phyloP scores from a whole-genome alignment of 345 rosid genomes.

The Lepidium aucheri region DNA sequence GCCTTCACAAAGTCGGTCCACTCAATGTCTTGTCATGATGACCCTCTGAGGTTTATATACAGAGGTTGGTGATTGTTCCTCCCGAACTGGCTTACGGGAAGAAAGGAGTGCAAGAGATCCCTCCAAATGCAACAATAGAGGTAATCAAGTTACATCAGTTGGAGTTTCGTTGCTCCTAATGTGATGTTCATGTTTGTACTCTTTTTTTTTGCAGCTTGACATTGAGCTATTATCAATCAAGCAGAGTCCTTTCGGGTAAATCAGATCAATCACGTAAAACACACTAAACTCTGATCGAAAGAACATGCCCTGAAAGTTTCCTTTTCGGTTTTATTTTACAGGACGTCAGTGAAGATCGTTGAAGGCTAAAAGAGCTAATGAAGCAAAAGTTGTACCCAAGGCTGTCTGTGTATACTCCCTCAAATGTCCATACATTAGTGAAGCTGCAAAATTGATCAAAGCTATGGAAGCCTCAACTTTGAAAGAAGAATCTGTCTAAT shows the following conservation, averaged over 20 bases:
- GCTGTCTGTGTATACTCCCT: background rate
- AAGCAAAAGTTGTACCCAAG: background rate
- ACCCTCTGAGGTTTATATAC: background rate
- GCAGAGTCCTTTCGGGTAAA: conserved; percentile 87
- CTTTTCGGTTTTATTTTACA: conserved; percentile 24
- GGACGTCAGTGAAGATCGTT: conserved; percentile 71
- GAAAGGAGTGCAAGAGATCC: conserved; percentile 94
- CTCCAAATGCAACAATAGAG: conserved; percentile 97
- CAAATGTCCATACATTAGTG: background rate
- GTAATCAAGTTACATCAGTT: conserved; percentile 22
- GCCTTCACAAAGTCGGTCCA: background rate
- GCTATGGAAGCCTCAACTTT: conserved; percentile 4
- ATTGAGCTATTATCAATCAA: conserved; percentile 83
- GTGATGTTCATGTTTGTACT: background rate
- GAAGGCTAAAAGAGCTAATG: conserved; percentile 45
- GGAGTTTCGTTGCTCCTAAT: background rate
- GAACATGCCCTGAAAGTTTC: background rate
- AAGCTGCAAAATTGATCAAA: background rate
- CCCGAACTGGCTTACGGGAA: conserved; percentile 92
- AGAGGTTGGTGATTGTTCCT: conserved; percentile 82
- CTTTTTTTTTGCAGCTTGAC: conserved; percentile 52
- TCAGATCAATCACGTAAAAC: background rate
- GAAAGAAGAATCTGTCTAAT: background rate
- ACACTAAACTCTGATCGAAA: background rate
- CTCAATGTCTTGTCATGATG: background rate